Base-by-base conservation (phyloP, 768 basidiomycete species). In the Galerina sulciceps region DNA sequence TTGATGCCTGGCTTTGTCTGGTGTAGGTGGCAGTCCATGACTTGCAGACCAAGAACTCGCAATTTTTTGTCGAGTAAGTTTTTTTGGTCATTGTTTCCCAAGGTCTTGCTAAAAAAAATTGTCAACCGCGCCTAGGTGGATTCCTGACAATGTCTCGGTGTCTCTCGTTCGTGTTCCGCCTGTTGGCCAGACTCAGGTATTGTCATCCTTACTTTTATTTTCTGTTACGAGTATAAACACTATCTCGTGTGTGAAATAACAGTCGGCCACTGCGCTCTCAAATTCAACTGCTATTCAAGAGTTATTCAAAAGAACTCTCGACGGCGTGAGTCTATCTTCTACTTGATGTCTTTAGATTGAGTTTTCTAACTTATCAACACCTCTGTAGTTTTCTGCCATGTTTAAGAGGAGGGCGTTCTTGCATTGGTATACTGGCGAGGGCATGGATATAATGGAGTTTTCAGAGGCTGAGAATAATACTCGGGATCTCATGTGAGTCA, bases 401-500 rank as follows among this genome's bases (percentile, higher is more conserved):
- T 95, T 84, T 75, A 91, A 89, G 70, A 84, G 93, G 31, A 80
- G 81, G 44, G 94, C 94, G 5, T 96, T 92, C 81, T 73, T 96
- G 57, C 93, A 95, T 70, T 94, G 93, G 81, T 95, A 94, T 71
- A 90, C 87, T 9, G 90, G 86, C 11, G 94, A 96, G 71, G 94
- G 94, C 42, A 95, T 96, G 94, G 94, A 95, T 69, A 69, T 82
- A 15, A 83, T 88, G 88, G 84, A 94, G 73, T 93, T 94, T 73
- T 83, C 89, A 0, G 93, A 94, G 71, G 93, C 93, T 0, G 92
- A 94, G 76, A 93, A 89, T 68, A 93, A 94, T 69, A 77, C 84
- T 2, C 81, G 80, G 2, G 93, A 94, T 75, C 72, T 94, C 47
- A 88, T 94, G 91, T 93, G 71, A 72, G 91, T 76, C 20, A 15